Percentiles rank a stretch among this genome's conserved stretches.
Evolutionary conservation across 2,329 filamentous ascomycete species (phyloP).

Genomic region (Reticulascus tulasneorum): DNA sequence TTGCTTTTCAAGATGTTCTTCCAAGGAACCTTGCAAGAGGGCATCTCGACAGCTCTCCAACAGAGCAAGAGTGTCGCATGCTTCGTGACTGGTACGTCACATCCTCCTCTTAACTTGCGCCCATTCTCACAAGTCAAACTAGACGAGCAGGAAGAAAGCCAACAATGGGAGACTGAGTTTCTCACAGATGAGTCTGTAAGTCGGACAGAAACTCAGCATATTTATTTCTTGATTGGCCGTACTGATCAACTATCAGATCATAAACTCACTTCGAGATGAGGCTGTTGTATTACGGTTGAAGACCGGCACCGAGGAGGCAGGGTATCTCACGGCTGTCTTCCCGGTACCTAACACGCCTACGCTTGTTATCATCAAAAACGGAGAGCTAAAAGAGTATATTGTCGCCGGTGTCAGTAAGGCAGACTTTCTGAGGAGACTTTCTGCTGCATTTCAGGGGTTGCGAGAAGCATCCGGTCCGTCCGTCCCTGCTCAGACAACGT

Average conservation of each 20-base stretch:
- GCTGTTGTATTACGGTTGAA: slow-evolving; percentile 67
- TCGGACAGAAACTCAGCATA: too few species aligned
- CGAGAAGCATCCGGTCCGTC: slow-evolving; percentile 5
- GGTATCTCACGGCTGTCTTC: slow-evolving; percentile 77
- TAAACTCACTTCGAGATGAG: slow-evolving; percentile 27
- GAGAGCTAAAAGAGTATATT: slow-evolving; percentile 73
- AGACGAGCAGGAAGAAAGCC: slow-evolving; percentile 70
- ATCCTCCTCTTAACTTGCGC: slow-evolving; percentile 1
- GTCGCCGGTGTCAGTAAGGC: slow-evolving; percentile 59
- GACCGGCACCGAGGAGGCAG: slow-evolving; percentile 74
- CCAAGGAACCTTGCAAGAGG: slow-evolving; percentile 72
- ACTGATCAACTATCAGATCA: slow-evolving; percentile 3
- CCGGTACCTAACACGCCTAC: slow-evolving; percentile 76
- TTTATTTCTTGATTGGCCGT: too few species aligned
- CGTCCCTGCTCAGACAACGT: neutral
- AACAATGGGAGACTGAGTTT: slow-evolving; percentile 69
- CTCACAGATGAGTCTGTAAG: slow-evolving; percentile 53
- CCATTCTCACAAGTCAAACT: neutral
- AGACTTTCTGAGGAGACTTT: slow-evolving; percentile 59
- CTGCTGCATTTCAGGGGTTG: slow-evolving; percentile 29
- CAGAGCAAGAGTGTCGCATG: slow-evolving; percentile 77
- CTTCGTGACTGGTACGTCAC: slow-evolving; percentile 68
- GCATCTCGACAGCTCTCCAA: slow-evolving; percentile 71
- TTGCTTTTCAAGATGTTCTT: slow-evolving; percentile 66
- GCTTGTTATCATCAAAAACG: slow-evolving; percentile 75